phyloP scores from a whole-genome alignment of 2,329 filamentous ascomycete species.

The Aspergillus pseudonomiae region DNA sequence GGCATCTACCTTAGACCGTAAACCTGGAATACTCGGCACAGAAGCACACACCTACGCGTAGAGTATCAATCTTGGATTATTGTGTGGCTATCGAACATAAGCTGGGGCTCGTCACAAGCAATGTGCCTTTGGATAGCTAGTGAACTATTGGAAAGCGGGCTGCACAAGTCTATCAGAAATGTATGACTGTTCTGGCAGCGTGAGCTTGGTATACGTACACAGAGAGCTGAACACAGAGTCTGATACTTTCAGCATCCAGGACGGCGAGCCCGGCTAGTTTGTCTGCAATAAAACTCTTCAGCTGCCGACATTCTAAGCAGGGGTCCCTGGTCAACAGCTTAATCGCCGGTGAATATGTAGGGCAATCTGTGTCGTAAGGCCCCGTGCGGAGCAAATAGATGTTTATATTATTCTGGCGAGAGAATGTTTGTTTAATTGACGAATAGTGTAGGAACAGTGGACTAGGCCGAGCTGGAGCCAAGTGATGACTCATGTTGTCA shows the following conservation, averaged over 20 bases:
- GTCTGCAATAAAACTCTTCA: not conserved
- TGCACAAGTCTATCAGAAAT: too few species aligned
- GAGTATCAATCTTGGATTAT: not conserved
- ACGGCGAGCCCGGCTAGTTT: not conserved
- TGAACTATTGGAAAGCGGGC: too few species aligned
- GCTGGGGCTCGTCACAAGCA: not conserved
- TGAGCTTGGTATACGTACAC: too few species aligned
- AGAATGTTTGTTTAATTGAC: not conserved
- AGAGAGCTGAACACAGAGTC: too few species aligned
- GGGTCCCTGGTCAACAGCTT: not conserved
- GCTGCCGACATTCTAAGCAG: not conserved
- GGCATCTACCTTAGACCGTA: not conserved
- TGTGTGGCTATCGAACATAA: not conserved
- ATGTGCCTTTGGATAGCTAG: too few species aligned
- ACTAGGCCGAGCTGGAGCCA: not conserved
- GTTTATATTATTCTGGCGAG: not conserved
- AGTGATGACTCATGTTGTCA: not conserved
- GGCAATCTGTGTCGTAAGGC: not conserved
- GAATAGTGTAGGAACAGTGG: not conserved
- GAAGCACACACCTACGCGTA: not conserved
- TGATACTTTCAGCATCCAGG: too few species aligned
- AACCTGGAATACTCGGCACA: not conserved
- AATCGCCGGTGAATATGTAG: not conserved
- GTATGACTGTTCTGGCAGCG: too few species aligned
- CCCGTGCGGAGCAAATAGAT: too few species aligned